A percentile compares a stretch with the other conserved stretches of the same genome.
Conservation (phyloP, 164 flowering plant species). For the Chimonanthus praecox region DNA sequence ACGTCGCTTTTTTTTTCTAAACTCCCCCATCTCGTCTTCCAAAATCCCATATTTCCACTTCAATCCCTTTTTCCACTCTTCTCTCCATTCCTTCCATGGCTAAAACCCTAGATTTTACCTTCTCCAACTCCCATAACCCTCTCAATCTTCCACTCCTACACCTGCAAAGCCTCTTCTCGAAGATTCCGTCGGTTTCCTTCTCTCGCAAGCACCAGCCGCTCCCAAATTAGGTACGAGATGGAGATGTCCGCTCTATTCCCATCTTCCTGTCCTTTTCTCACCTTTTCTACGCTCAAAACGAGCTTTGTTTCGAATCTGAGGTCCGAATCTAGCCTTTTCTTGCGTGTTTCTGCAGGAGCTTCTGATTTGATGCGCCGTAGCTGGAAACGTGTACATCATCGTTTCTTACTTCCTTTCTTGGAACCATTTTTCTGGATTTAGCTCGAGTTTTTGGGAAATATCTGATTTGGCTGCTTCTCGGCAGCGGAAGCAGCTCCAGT, state of each 20-base stretch:
- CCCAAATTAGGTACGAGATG: slow-evolving; percentile 22
- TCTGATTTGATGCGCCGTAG: neutral
- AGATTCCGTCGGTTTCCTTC: slow-evolving; percentile 15
- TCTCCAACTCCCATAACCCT: neutral
- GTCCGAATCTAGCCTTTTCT: neutral
- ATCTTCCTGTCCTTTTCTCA: slow-evolving; percentile 1
- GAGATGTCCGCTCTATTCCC: neutral
- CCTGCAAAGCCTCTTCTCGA: slow-evolving; percentile 6
- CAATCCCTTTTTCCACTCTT: neutral
- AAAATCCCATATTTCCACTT: slow-evolving; percentile 8
- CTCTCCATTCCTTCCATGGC: slow-evolving; percentile 5
- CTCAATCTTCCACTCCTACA: neutral
- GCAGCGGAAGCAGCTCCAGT: slow-evolving; percentile 13
- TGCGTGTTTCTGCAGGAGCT: neutral
- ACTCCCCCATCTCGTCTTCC: neutral
- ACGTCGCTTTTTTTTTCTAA: slow-evolving; percentile 12
- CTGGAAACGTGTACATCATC: neutral
- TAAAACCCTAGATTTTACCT: slow-evolving; percentile 11
- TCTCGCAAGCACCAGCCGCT: slow-evolving; percentile 16
- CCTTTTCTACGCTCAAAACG: neutral
- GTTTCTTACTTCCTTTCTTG: neutral
- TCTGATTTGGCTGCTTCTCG: slow-evolving; percentile 12
- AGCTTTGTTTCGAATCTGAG: neutral
- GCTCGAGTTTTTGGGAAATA: neutral
- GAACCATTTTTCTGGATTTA: neutral